A percentile compares a stretch with the other conserved stretches of the same genome.
Conservation (phyloP, 768 basidiomycete species). For the Dioszegia aurantiaca region DNA sequence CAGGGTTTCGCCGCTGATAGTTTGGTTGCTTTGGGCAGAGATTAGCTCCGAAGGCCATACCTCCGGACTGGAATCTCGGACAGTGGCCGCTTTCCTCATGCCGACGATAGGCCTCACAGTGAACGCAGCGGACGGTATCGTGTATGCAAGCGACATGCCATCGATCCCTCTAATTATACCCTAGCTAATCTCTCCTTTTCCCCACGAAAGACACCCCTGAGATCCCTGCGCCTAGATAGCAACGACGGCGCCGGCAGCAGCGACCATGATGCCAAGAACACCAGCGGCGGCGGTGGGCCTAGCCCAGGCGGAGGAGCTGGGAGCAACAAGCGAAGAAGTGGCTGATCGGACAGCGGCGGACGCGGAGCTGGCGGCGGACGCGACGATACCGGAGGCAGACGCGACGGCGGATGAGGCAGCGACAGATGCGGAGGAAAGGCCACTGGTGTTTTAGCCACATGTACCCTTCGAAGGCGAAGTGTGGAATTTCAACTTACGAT, state of each 20-base stretch:
- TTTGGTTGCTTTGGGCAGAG: too few species aligned
- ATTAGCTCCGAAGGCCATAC: too few species aligned
- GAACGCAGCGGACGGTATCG: too few species aligned
- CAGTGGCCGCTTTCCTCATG: too few species aligned
- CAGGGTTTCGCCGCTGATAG: too few species aligned
- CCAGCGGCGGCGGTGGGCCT: slow-evolving; percentile 14
- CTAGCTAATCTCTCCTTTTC: not conserved
- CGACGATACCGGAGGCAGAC: slow-evolving; percentile 5
- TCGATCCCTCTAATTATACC: not conserved
- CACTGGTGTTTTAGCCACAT: not conserved
- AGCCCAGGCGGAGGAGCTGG: slow-evolving; percentile 15
- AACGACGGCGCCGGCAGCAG: slow-evolving; percentile 14
- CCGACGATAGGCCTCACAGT: too few species aligned
- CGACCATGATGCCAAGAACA: slow-evolving; percentile 1
- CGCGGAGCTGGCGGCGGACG: not conserved
- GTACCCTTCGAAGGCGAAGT: too few species aligned
- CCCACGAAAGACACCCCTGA: not conserved
- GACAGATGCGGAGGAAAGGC: not conserved
- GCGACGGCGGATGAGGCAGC: slow-evolving; percentile 11
- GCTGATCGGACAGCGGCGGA: not conserved
- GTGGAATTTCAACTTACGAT: slow-evolving; percentile 1
- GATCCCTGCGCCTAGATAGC: slow-evolving; percentile 8
- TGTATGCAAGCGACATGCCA: not conserved
- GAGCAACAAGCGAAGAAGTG: not conserved
- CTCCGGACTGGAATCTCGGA: too few species aligned